Conservation (phyloP, 805 yeast species). For the Brettanomyces custersianus region DNA sequence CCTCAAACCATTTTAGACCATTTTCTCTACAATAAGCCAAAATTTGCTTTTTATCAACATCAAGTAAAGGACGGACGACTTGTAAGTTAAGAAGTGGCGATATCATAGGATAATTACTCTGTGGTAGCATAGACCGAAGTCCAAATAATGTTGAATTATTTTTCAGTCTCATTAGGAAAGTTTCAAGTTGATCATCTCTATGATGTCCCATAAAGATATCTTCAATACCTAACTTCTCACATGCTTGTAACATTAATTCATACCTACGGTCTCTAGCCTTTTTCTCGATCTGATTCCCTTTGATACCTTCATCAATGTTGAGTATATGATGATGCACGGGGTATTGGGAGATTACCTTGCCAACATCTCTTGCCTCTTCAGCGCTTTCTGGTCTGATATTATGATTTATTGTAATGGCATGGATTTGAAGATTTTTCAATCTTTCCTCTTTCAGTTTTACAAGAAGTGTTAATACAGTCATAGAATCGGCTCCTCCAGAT, state of each 20-base stretch:
- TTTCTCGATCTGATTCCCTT: constrained; percentile 31
- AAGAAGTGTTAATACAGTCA: constrained; percentile 34
- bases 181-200: constrained; percentile 64
- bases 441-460: constrained; percentile 18
- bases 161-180: constrained; percentile 47
- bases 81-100: constrained; percentile 11
- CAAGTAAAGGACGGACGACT: constrained; percentile 46
- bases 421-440: constrained; percentile 17
- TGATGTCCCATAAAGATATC: constrained; percentile 60
- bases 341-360: constrained; percentile 10
- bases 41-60: constrained; percentile 34
- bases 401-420: constrained; percentile 65
- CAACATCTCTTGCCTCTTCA: constrained; percentile 39
- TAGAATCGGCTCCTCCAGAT: constrained; percentile 76
- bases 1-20: constrained; percentile 58
- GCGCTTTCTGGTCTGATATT: constrained; percentile 38
- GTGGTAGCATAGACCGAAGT: constrained; percentile 39
- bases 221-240: constrained; percentile 25
- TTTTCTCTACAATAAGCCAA: constrained; percentile 34
- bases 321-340: constrained; percentile 20
- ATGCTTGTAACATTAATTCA: constrained; percentile 30
- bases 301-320: constrained; percentile 10
- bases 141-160: constrained; percentile 45
- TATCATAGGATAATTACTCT: constrained; percentile 8
- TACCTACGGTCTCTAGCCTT: constrained; percentile 52